Conservation (phyloP, 164 flowering plant species). For the Warburgia ugandensis region DNA sequence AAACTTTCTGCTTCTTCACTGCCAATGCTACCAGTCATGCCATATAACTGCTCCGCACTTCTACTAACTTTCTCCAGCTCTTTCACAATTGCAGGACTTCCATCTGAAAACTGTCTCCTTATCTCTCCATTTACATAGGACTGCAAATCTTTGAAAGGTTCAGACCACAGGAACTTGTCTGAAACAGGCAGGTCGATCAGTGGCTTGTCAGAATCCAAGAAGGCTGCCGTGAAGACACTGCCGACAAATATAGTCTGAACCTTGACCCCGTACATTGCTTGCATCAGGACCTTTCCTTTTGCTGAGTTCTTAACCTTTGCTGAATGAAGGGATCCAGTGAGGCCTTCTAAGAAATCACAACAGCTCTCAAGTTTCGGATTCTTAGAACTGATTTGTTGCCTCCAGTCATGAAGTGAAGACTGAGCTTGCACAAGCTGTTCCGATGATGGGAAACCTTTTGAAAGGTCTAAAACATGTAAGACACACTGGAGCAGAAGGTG, state of each 20-base stretch:
- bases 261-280: constrained; percentile 83
- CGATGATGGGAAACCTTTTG: constrained; percentile 18
- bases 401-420: constrained; percentile 64
- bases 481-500: constrained; percentile 60
- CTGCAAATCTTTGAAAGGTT: constrained; percentile 47
- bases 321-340: constrained; percentile 36
- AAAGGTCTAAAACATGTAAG: constrained; percentile 37
- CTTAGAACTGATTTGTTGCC: constrained; percentile 40
- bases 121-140: constrained; percentile 46
- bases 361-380: constrained; percentile 53
- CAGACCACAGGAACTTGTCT: constrained; percentile 52
- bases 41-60: constrained; percentile 34
- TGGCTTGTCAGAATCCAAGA: constrained; percentile 49
- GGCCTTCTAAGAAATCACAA: constrained; percentile 29
- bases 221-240: constrained; percentile 51
- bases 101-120: constrained; percentile 22
- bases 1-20: constrained; percentile 26
- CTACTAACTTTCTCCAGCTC: constrained; percentile 58
- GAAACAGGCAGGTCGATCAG: constrained; percentile 43
- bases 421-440: constrained; percentile 32
- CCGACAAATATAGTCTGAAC: constrained; percentile 59
- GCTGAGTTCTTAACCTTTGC: constrained; percentile 72
- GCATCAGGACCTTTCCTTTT: constrained; percentile 81
- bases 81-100: constrained; percentile 34
- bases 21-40: constrained; percentile 21